Conservation (phyloP, 441 rosid genomes). For the Jatropha podagrica region DNA sequence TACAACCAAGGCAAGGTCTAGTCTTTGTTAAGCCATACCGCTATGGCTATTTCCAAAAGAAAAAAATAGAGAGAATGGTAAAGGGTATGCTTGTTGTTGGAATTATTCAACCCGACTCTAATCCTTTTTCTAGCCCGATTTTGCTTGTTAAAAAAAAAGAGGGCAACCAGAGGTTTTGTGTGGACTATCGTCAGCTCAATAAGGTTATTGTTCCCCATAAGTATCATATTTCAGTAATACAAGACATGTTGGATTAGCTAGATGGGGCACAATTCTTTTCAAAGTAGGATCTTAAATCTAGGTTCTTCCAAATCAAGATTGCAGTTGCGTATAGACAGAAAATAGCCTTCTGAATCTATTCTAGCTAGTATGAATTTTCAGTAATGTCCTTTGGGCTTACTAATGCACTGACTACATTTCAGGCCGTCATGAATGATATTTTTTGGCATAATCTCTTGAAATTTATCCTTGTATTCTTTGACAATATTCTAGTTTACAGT, state of each 20-base stretch:
- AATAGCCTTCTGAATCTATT: not conserved
- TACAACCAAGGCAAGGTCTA: not conserved
- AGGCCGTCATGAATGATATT: not conserved
- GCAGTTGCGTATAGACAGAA: not conserved
- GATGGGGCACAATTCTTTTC: not conserved
- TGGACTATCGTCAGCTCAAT: not conserved
- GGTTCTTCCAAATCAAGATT: not conserved
- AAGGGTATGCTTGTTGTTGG: not conserved
- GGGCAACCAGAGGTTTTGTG: not conserved
- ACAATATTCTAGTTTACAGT: not conserved
- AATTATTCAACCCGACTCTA: not conserved
- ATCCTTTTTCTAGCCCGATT: not conserved
- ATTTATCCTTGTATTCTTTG: too few species aligned
- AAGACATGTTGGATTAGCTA: not conserved
- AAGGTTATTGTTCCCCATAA: not conserved
- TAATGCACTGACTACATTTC: not conserved
- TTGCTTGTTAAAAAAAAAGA: not conserved
- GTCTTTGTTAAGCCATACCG: too few species aligned
- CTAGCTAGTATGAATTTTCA: not conserved
- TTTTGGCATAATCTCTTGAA: not conserved
- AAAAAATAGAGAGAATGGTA: not conserved
- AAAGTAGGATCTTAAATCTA: not conserved
- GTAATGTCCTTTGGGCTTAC: not conserved
- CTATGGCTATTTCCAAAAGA: too few species aligned
- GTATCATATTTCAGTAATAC: not conserved